These are phyloP conservation scores for Ziziphus jujuba DNA, from an alignment of 306 rosid genomes.

Conservation along the genomic window DNA sequence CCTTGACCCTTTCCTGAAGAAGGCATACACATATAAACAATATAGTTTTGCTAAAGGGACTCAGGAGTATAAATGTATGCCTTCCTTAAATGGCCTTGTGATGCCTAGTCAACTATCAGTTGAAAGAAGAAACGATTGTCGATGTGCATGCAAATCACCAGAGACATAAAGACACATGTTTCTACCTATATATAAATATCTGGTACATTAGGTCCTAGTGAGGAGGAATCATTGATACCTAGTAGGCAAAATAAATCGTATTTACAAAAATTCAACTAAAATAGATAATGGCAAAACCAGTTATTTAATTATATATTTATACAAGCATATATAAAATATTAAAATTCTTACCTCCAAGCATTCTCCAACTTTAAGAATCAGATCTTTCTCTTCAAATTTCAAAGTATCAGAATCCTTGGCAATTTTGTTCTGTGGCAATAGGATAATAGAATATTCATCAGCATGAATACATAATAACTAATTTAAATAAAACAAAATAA, in stretches of 20 bases:
- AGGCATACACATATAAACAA: conserved; percentile 13
- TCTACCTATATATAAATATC: background rate
- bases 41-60: background rate
- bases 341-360: conserved; percentile 73
- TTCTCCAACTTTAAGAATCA: conserved; percentile 92
- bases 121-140: background rate
- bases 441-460: conserved; percentile 27
- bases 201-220: background rate
- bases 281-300: background rate
- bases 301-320: background rate
- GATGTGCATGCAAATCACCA: background rate
- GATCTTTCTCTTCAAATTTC: conserved; percentile 77
- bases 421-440: conserved; percentile 64
- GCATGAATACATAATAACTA: conserved; percentile 16
- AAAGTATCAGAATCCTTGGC: conserved; percentile 58
- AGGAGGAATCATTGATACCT: too few species aligned
- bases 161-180: background rate
- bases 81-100: conserved; percentile 12
- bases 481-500: background rate
- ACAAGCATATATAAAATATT: background rate
- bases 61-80: background rate
- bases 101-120: conserved; percentile 18
- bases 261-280: background rate
- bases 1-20: conserved; percentile 81
- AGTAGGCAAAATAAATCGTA: too few species aligned